A percentile compares a stretch with the other conserved stretches of the same genome.
Conservation (phyloP, 2,329 filamentous ascomycete species). For the Colletotrichum sp. region DNA sequence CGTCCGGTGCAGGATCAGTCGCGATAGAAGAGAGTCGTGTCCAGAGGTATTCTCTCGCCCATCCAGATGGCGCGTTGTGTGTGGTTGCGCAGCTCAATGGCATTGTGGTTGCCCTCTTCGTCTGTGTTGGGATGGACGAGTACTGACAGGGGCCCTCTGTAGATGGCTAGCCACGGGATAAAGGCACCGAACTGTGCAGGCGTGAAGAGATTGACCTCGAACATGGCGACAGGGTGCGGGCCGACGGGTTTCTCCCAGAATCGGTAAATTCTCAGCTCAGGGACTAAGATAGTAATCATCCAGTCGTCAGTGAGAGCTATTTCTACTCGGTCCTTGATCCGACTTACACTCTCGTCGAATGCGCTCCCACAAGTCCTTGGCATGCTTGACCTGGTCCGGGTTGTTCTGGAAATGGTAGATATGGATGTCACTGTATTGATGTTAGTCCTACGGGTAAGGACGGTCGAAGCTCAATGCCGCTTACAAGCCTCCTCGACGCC, state of each 20-base stretch:
- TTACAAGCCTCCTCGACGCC: conserved; percentile 73
- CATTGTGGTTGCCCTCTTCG: conserved; percentile 35
- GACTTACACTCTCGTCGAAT: conserved; percentile 78
- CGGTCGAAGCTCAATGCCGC: conserved; percentile 27
- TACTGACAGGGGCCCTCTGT: conserved; percentile 79
- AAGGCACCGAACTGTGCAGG: conserved; percentile 91
- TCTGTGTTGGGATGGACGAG: conserved; percentile 85
- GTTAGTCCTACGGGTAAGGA: background rate
- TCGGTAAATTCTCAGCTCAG: conserved; percentile 81
- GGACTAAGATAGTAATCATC: conserved; percentile 59
- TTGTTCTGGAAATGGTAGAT: conserved; percentile 80
- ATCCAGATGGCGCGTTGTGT: conserved; percentile 76
- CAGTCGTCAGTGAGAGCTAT: background rate
- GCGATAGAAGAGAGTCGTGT: conserved; percentile 34
- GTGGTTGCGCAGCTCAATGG: conserved; percentile 59
- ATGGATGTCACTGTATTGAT: conserved; percentile 71
- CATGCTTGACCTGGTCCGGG: conserved; percentile 67
- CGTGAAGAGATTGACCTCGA: conserved; percentile 88
- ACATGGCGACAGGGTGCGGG: conserved; percentile 86
- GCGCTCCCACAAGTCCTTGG: conserved; percentile 75
- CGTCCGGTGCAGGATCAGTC: background rate
- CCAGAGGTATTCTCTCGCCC: conserved; percentile 69
- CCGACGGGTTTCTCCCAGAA: conserved; percentile 81
- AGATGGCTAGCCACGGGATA: conserved; percentile 82
- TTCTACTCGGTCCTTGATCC: background rate